Conservation (phyloP, 1,139 yeast genomes). For the Protomyces gravidus region DNA sequence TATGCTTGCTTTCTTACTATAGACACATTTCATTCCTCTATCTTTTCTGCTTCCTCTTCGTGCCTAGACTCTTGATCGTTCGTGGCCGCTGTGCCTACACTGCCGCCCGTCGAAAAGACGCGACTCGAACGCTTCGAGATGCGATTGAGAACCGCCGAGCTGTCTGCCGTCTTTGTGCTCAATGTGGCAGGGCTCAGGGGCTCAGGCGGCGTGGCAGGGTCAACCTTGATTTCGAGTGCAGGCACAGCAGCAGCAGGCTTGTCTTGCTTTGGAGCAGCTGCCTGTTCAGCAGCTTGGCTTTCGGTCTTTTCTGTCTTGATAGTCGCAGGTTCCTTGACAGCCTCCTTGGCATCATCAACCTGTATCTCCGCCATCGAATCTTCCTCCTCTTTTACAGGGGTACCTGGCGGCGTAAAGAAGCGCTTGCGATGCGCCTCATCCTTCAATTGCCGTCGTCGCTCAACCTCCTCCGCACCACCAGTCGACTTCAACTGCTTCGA, state of each 20-base stretch:
- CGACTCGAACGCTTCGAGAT: not conserved
- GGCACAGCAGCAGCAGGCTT: not conserved
- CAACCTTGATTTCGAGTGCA: too few species aligned
- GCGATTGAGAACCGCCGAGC: not conserved
- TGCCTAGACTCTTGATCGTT: not conserved
- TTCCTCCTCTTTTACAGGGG: not conserved
- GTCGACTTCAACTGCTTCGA: conserved; percentile 69
- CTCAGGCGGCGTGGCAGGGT: too few species aligned
- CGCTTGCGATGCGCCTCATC: conserved; percentile 47
- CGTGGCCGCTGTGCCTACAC: not conserved
- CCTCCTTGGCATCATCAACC: not conserved
- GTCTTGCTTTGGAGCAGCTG: not conserved
- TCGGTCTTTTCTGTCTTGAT: not conserved
- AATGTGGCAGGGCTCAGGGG: not conserved
- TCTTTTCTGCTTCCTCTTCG: not conserved
- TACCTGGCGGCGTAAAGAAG: conserved; percentile 2
- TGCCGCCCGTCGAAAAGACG: not conserved
- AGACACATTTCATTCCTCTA: not conserved
- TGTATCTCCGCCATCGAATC: not conserved
- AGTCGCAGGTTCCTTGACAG: not conserved
- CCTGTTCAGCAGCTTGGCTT: not conserved
- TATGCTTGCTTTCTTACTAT: not conserved
- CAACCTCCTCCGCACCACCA: conserved; percentile 87
- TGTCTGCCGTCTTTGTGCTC: not conserved
- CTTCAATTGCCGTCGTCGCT: conserved; percentile 59